phyloP scores from a whole-genome alignment of 768 basidiomycete species.

The Leucosporidium scottii region DNA sequence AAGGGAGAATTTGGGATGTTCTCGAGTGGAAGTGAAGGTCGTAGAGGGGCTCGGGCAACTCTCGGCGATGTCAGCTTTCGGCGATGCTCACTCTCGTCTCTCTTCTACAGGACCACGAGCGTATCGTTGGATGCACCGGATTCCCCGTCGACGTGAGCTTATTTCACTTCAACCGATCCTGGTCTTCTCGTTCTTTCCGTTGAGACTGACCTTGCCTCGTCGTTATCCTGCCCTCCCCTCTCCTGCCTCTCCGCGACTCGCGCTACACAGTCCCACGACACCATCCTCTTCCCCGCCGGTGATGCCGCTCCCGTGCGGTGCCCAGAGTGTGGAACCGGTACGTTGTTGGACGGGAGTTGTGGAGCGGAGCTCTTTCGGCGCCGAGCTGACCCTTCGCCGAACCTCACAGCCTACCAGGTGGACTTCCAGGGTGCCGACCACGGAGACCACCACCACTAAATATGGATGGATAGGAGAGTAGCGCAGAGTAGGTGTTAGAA shows the following conservation, averaged over 20 bases:
- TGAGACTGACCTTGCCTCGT: too few species aligned
- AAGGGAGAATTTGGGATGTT: background rate
- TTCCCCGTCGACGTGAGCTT: constrained; percentile 62
- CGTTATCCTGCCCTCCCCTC: too few species aligned
- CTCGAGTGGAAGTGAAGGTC: background rate
- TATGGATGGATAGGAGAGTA: background rate
- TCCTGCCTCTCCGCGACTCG: too few species aligned
- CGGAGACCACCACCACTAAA: constrained; percentile 47
- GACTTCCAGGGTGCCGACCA: constrained; percentile 59
- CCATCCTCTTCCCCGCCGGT: constrained; percentile 45
- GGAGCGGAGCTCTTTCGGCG: too few species aligned
- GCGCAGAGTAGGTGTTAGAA: background rate
- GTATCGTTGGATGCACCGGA: constrained; percentile 90
- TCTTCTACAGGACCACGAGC: constrained; percentile 42
- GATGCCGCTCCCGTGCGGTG: constrained; percentile 52
- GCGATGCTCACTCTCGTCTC: background rate
- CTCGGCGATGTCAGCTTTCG: background rate
- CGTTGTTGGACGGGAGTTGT: background rate
- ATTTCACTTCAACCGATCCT: too few species aligned
- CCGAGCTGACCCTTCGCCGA: background rate
- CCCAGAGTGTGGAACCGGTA: constrained; percentile 74
- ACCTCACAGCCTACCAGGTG: constrained; percentile 58
- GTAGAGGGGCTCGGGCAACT: background rate
- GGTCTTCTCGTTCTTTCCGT: too few species aligned
- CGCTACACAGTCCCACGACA: constrained; percentile 61